Base-by-base conservation (phyloP, 1,284 basidiomycete species). In the Ustilago cynodontis region DNA sequence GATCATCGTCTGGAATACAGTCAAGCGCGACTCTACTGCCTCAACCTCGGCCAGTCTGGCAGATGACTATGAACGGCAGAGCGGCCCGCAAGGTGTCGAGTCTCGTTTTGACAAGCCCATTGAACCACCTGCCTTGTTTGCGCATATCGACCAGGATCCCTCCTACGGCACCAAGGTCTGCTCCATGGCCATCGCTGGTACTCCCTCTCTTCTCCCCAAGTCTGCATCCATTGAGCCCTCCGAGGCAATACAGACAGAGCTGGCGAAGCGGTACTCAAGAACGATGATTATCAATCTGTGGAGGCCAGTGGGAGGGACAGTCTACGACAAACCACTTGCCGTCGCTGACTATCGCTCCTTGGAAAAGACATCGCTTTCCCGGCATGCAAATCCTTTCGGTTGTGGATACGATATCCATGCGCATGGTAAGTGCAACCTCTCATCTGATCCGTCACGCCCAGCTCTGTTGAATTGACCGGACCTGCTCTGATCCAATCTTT, bases 281-380 rank as follows among this genome's bases (percentile, higher is more conserved):
- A 66, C 69, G 14, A 71, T 71, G 64, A 71, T 66, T 35, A 60
- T 66, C 59, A 71, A 66, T 49, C 55, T 71, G 8, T 66, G 69
- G 69, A 31, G 64, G 33, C 69, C 69, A 9, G 64, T 71, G 3
- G 64, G 64, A n/a, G 69, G 69, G 1, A 63, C 64, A 3, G 69
- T 66, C 2, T 66, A 71, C 29, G 53, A 62, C 24, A 71, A 71
- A 29, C 69, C 69, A 11, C 64, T 66, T 8, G 60, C 69, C 11
- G 54, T 71, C 6, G 69, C 69, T 14, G 69, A 71, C 26, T 71
- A 66, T 37, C 28, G 69, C 4, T 62, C 63, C 28, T 20, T 71
- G 11, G 18, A 54, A 22, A 24, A 59, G 26, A 16, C 22, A 0
- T 63, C 54, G 28, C 33, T 71, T 2, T 66, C 69, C 8, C 39